These are phyloP conservation scores for Ascochyta clinopodiicola DNA, from an alignment of 2,329 filamentous ascomycete genomes.

Conservation along the genomic window DNA sequence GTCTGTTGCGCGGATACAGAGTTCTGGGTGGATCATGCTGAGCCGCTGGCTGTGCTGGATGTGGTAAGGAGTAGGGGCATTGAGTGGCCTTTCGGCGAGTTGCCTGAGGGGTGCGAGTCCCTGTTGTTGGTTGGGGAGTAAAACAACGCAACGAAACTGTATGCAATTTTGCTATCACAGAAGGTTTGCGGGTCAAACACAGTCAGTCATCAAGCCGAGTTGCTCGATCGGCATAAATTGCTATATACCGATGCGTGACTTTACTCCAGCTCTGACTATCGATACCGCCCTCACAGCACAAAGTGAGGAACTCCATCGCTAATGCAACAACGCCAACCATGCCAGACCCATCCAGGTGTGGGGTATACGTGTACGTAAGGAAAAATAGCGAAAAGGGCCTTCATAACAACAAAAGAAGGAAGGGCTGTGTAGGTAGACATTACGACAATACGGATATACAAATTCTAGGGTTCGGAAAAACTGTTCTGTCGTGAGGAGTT, in stretches of 20 bases:
- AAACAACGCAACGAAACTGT: too few relatives aligned
- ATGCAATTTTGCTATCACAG: too few relatives aligned
- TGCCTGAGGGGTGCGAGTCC: not conserved
- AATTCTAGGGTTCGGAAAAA: slow-evolving; percentile 26
- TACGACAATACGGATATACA: slow-evolving; percentile 9
- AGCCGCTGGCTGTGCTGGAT: not conserved
- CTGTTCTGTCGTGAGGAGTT: slow-evolving; percentile 1
- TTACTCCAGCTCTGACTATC: not conserved
- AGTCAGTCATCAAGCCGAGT: not conserved
- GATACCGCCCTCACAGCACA: not conserved
- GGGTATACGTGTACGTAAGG: slow-evolving; percentile 15
- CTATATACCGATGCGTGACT: not conserved
- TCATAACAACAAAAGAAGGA: not conserved
- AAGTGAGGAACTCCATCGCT: slow-evolving; percentile 36
- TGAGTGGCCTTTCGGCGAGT: not conserved
- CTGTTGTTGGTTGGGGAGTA: not conserved
- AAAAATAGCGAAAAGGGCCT: slow-evolving; percentile 1
- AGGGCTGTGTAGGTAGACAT: slow-evolving; percentile 3
- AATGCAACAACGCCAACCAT: slow-evolving; percentile 34
- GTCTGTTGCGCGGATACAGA: not conserved
- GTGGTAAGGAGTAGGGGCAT: not conserved
- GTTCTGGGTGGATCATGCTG: slow-evolving; percentile 1
- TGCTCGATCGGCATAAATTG: not conserved
- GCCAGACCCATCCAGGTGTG: slow-evolving; percentile 9
- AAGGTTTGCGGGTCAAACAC: too few relatives aligned